Evolutionary conservation across 2,329 filamentous ascomycete genomes (phyloP).

Genomic region (Stemphylium lycopersici): DNA sequence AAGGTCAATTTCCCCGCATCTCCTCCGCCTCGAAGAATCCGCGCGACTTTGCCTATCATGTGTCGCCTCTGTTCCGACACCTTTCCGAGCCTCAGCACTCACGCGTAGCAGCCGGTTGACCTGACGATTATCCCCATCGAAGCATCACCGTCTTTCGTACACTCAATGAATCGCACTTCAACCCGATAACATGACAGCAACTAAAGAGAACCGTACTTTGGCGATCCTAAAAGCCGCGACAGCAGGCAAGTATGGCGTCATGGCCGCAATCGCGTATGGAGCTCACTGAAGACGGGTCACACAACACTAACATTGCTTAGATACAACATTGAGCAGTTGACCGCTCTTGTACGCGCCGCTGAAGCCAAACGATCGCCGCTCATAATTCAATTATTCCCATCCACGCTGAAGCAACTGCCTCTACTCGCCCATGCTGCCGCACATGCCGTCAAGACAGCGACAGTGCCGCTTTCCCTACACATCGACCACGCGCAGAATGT

Average conservation of each 20-base stretch:
- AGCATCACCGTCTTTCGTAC: background rate
- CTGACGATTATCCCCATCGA: background rate
- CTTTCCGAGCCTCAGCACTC: constrained; percentile 4
- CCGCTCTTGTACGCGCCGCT: constrained; percentile 42
- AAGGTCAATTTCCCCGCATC: background rate
- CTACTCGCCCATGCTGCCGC: constrained; percentile 53
- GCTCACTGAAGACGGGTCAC: too few relatives aligned
- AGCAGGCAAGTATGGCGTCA: constrained; percentile 63
- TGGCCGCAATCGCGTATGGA: constrained; percentile 52
- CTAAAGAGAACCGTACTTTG: constrained; percentile 37
- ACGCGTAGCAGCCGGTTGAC: too few relatives aligned
- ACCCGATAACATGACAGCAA: constrained; percentile 20
- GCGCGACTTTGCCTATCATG: background rate
- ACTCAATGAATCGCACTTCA: background rate
- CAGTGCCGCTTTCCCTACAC: constrained; percentile 54
- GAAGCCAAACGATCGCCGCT: constrained; percentile 43
- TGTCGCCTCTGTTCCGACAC: background rate
- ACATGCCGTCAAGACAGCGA: constrained; percentile 49
- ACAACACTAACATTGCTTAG: constrained; percentile 20
- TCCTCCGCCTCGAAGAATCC: background rate
- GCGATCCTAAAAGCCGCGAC: constrained; percentile 63
- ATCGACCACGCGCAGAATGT: constrained; percentile 56
- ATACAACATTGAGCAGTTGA: constrained; percentile 47
- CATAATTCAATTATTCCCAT: constrained; percentile 56
- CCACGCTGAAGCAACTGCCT: constrained; percentile 70